Conservation (phyloP, 306 rosid species). For the Ceratonia siliqua region DNA sequence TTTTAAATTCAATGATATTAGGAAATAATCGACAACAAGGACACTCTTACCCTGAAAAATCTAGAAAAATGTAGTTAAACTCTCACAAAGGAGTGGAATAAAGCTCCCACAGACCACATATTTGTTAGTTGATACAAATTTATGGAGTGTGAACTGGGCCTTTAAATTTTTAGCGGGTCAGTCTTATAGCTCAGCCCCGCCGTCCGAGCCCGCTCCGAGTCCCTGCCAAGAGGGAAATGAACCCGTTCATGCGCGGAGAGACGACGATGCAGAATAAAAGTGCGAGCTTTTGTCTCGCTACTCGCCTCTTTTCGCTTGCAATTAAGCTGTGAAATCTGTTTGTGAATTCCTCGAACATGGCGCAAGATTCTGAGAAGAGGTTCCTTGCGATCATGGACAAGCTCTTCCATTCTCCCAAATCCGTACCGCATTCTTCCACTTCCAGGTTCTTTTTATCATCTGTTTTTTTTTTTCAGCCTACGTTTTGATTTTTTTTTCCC, state of each 20-base stretch:
- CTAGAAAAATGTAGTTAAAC: too few species aligned
- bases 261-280: neutral
- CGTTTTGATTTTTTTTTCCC: neutral
- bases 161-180: neutral
- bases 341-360: conserved; percentile 38
- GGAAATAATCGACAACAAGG: too few species aligned
- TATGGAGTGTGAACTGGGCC: conserved; percentile 14
- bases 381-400: conserved; percentile 81
- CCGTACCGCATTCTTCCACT: conserved; percentile 50
- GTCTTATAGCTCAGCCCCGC: neutral
- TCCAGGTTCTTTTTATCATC: conserved; percentile 53
- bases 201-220: neutral
- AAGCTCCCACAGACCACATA: too few species aligned
- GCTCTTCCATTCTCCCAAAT: conserved; percentile 69
- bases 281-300: neutral
- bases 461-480: neutral
- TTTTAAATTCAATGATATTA: too few species aligned
- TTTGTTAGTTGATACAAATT: too few species aligned
- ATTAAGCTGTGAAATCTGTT: neutral
- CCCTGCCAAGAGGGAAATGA: neutral
- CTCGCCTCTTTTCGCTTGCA: neutral
- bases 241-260: neutral
- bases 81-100: too few species aligned
- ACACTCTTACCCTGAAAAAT: too few species aligned
- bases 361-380: conserved; percentile 77